Base-by-base conservation (phyloP, 2,329 filamentous ascomycete genomes). In the Aureobasidium subglaciale region DNA sequence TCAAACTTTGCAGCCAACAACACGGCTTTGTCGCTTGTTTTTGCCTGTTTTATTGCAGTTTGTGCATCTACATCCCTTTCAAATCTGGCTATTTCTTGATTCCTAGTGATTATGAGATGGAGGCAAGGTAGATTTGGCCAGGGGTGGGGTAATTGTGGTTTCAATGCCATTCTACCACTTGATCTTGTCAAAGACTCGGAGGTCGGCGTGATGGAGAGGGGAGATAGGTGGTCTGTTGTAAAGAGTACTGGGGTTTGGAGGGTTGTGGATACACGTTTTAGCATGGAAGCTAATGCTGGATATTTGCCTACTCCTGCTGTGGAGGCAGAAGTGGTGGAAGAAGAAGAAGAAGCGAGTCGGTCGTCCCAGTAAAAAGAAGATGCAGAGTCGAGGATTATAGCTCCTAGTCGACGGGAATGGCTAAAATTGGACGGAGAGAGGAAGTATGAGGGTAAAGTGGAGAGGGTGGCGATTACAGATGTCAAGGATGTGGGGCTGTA, bases 331-430 rank as follows among this genome's bases (percentile, higher is more conserved):
- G 50, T 5, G 32, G 61, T 35, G 15, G 37, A 25, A 11, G 56
- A 38, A n/a, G 29, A 58, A 25, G 29, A 35, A 24, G 34, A 38
- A 9, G 63, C 75, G 13, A 74, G 70, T 32, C 74, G 71, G 52
- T 78, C 72, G 60, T 77, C 74, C 76, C 78, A 81, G 67, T 76
- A 72, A 64, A 84, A 85, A 0, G 78, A 70, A 24, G 75, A 78
- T 4, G 76, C 72, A 55, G 78, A 78, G 63, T 83, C 79, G 6
- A 86, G 63, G 22, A 81, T 64, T 13, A 85, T 67, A 29, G 77
- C 70, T 40, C 75, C 73, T 1, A 85, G 62, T 0, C 67, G 64
- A 1, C 77, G 72, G 25, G 72, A 64, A 29, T 69, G 65, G 5
- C 79, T 83, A 18, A 63, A 58, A 63, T 83, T 80, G 2, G 48